Conservation (phyloP, 768 basidiomycete genomes). For the Mycena pura region DNA sequence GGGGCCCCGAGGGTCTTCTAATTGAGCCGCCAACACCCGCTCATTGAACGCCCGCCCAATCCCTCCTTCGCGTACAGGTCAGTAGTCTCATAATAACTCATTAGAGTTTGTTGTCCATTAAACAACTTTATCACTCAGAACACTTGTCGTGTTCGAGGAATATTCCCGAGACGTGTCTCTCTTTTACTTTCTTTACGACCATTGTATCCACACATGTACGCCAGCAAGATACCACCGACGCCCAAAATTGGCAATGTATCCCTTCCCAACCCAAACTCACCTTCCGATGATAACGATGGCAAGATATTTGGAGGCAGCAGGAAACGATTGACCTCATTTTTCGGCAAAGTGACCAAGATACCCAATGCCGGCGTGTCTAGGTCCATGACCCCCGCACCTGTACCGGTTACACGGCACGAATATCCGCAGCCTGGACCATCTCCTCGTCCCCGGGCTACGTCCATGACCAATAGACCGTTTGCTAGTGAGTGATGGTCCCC, state of each 20-base stretch:
- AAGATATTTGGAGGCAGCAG: conserved; percentile 23
- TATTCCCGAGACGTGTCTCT: conserved; percentile 15
- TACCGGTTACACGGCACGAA: conserved; percentile 14
- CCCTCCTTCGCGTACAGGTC: conserved; percentile 18
- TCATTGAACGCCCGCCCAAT: conserved; percentile 2
- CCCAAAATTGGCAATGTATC: conserved; percentile 28
- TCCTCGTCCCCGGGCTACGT: conserved; percentile 20
- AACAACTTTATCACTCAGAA: neutral
- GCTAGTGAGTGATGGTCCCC: neutral
- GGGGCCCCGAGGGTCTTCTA: conserved; percentile 25
- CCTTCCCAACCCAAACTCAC: too few species aligned
- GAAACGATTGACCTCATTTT: conserved; percentile 21
- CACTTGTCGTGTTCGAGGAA: conserved; percentile 2
- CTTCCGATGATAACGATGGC: conserved; percentile 19
- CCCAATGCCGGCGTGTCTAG: conserved; percentile 8
- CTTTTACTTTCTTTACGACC: conserved; percentile 18
- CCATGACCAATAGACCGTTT: conserved; percentile 12
- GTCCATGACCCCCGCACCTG: conserved; percentile 26
- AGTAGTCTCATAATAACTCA: neutral
- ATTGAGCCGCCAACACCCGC: conserved; percentile 13
- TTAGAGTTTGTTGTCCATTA: neutral
- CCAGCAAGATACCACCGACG: conserved; percentile 22
- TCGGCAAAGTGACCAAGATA: conserved; percentile 12
- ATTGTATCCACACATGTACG: conserved; percentile 19
- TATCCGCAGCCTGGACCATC: neutral